phyloP scores from a whole-genome alignment of 2,329 filamentous ascomycete genomes.

The Chalara sp. region DNA sequence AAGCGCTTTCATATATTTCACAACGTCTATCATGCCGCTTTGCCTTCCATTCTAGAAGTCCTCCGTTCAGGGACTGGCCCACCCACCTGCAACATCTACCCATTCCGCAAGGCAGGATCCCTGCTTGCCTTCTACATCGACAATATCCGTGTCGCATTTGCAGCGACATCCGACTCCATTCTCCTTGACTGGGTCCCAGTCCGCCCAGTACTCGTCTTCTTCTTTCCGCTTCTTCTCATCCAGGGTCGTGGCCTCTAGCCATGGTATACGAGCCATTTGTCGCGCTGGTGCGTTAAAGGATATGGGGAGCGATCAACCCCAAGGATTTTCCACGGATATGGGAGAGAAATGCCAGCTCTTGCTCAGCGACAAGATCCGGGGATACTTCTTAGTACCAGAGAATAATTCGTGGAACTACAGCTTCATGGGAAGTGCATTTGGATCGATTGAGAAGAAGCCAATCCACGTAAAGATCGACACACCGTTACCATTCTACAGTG shows the following conservation, averaged over 20 bases:
- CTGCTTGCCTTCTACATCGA: slow-evolving; percentile 95
- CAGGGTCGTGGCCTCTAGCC: slow-evolving; percentile 70
- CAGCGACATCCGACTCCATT: slow-evolving; percentile 96
- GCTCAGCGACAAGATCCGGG: slow-evolving; percentile 86
- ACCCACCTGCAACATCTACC: slow-evolving; percentile 95
- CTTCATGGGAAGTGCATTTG: slow-evolving; percentile 90
- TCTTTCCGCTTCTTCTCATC: slow-evolving; percentile 80
- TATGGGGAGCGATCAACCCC: slow-evolving; percentile 82
- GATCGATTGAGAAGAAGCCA: slow-evolving; percentile 80
- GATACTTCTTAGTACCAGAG: slow-evolving; percentile 94
- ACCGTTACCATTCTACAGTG: slow-evolving; percentile 83
- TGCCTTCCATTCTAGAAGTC: not conserved
- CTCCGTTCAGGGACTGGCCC: slow-evolving; percentile 46
- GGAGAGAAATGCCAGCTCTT: slow-evolving; percentile 93
- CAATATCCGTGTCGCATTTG: slow-evolving; percentile 93
- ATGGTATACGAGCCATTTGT: slow-evolving; percentile 75
- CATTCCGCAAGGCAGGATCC: slow-evolving; percentile 92
- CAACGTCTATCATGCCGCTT: too few relatives aligned
- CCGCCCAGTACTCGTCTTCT: slow-evolving; percentile 95
- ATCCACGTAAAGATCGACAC: slow-evolving; percentile 93
- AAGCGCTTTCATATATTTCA: not conserved
- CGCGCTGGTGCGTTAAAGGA: slow-evolving; percentile 84
- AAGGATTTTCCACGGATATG: slow-evolving; percentile 87
- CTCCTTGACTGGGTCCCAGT: slow-evolving; percentile 79
- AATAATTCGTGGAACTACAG: slow-evolving; percentile 93